Conservation (phyloP, 208 protist genomes). For the Crithidia acanthocephali region DNA sequence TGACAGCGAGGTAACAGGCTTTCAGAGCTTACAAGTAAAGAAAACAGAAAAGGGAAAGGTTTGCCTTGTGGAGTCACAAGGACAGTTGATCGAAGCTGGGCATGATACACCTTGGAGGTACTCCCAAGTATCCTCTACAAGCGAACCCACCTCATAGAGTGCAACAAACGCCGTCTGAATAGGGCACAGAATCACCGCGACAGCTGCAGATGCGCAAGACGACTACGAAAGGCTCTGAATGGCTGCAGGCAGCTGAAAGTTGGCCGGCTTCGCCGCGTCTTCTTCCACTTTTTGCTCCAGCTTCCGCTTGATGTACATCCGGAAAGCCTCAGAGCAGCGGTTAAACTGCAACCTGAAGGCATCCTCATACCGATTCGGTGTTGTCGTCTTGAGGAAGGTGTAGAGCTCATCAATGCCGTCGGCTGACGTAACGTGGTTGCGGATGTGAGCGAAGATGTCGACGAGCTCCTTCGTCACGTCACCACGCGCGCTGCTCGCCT, state of each 20-base stretch:
- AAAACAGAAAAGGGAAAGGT: no score
- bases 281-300: slow-evolving; percentile 69
- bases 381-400: slow-evolving; percentile 39
- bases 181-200: no score
- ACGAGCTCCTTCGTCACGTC: slow-evolving; percentile 41
- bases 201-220: no score
- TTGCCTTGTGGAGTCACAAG: no score
- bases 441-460: slow-evolving; percentile 74
- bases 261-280: slow-evolving; percentile 38
- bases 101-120: no score
- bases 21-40: no score
- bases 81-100: no score
- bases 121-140: no score
- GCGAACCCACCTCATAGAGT: no score
- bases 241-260: slow-evolving; percentile 54
- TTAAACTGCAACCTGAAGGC: slow-evolving; percentile 81
- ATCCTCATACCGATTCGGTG: slow-evolving; percentile 43
- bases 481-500: neutral
- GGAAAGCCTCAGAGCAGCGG: slow-evolving; percentile 85
- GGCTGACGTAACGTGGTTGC: slow-evolving; percentile 78
- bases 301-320: slow-evolving; percentile 85
- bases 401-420: slow-evolving; percentile 85
- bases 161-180: no score
- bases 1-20: no score
- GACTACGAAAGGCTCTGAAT: slow-evolving; percentile 40